Evolutionary conservation across 768 basidiomycete genomes (phyloP), one percentile per base, ranked within the genome.

Genomic region (Cystobasidium ongulense): DNA sequence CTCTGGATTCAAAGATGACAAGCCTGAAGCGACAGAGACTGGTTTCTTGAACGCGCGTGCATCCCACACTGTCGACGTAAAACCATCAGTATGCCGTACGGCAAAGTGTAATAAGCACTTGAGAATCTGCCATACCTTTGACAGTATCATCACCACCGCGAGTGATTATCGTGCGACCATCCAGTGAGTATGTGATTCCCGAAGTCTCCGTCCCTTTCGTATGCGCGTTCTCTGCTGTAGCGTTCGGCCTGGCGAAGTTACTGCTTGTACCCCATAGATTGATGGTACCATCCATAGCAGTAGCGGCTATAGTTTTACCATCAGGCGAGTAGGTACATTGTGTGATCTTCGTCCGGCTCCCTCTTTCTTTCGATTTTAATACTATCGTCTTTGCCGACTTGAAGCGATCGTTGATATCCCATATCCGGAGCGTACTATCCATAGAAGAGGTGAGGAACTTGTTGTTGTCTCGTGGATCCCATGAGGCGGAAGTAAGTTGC

Each of bases 351-450:
- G 96, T 97, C 76, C 94, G 86, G 18, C 91, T 89, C 36, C 96
- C 96, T 72, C 94, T 85, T 77, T 97, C 93, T 80, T 94, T 97
- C 10, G 90, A 92, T 82, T 94, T 95, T 78, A 95, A 92, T 18
- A 97, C 93, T 77, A 99, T 95, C 52, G 96, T 92, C 0, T 88
- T 86, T 83, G 93, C 97, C 79, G 96, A 93, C 82, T 97, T 96
- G 63, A 91, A 87, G 80, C 88, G 91, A 79, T 92, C 88, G 80
- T 92, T 90, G 38, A 88, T 86, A 78, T 98, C 90, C 96, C 96
- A 99, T 81, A 99, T 90, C 90, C 95, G 87, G 67, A 99, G 90
- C 0, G 96, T 98, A 0, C 91, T 93, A 81, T 99, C 96, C 50
- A 89, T 89, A n/a, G 92, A 95, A 75, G 88, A 86, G 1, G 96